phyloP scores from a whole-genome alignment of 2,329 filamentous ascomycete genomes.

The Verticillium zaregamsianum region DNA sequence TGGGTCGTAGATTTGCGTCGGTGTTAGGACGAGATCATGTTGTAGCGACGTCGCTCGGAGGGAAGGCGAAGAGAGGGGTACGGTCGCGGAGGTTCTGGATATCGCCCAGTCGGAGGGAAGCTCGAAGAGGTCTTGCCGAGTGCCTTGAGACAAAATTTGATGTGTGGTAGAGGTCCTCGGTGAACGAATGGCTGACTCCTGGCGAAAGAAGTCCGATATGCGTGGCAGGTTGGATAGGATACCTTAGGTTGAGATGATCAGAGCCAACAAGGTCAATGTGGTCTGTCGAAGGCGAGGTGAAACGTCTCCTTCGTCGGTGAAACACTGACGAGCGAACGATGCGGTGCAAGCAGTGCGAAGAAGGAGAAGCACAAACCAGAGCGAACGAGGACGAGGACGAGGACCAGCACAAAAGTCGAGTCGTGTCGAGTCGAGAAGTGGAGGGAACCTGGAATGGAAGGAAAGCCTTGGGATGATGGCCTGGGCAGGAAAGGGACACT shows the following conservation, averaged over 20 bases:
- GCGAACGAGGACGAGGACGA: background rate
- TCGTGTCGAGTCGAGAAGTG: background rate
- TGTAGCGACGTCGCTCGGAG: background rate
- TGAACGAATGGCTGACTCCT: background rate
- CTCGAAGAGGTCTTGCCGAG: background rate
- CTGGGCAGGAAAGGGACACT: background rate
- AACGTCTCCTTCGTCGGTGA: background rate
- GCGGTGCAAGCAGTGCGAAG: background rate
- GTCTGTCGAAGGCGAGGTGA: background rate
- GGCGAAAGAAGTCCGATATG: background rate
- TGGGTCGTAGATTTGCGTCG: background rate
- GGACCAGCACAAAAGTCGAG: background rate
- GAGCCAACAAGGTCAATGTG: background rate
- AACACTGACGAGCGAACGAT: background rate
- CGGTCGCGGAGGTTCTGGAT: background rate
- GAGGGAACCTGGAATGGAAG: background rate
- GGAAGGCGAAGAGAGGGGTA: background rate
- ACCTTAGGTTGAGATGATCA: background rate
- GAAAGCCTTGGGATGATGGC: background rate
- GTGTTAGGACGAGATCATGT: background rate
- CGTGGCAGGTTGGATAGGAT: background rate
- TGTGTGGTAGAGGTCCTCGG: background rate
- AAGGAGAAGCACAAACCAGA: background rate
- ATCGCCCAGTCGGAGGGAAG: background rate
- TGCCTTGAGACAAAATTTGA: background rate